Percentiles rank a stretch among this genome's conserved stretches.
Conservation (phyloP, 805 yeast genomes). For the Yamadazyma nakazawae region DNA sequence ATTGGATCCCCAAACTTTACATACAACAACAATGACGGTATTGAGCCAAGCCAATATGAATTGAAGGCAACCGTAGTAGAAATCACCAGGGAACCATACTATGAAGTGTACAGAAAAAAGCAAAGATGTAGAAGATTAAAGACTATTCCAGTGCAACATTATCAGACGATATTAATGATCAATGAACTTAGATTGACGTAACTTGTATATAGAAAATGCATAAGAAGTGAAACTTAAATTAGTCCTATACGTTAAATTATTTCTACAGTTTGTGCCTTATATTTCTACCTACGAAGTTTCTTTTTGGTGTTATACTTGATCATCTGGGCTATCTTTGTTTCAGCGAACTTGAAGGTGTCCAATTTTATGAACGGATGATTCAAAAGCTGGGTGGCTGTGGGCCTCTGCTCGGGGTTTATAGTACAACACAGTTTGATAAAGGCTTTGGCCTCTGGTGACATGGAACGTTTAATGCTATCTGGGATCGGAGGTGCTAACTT, state of each 20-base stretch:
- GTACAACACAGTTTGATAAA: constrained; percentile 76
- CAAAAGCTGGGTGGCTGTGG: constrained; percentile 72
- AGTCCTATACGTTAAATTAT: background rate
- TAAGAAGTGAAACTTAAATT: background rate
- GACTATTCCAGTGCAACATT: constrained; percentile 71
- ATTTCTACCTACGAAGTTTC: background rate
- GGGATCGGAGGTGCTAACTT: constrained; percentile 95
- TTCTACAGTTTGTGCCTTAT: background rate
- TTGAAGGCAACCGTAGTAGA: constrained; percentile 82
- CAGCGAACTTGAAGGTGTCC: constrained; percentile 47
- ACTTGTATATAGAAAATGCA: constrained; percentile 6
- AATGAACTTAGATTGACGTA: constrained; percentile 58
- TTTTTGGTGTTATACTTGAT: constrained; percentile 37
- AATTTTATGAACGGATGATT: constrained; percentile 50
- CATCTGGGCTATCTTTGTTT: constrained; percentile 54
- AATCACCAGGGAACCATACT: constrained; percentile 76
- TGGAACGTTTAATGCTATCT: constrained; percentile 68
- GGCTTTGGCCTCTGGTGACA: constrained; percentile 61
- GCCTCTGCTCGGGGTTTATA: constrained; percentile 76
- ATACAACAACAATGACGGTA: constrained; percentile 25
- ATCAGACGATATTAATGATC: constrained; percentile 73
- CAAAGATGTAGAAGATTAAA: constrained; percentile 76
- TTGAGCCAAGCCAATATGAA: constrained; percentile 38
- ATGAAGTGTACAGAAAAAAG: constrained; percentile 52
- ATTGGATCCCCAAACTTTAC: constrained; percentile 83